A percentile compares a stretch with the other conserved stretches of the same genome.
Conservation (phyloP, 306 rosid genomes). For the Lotus japonicus region DNA sequence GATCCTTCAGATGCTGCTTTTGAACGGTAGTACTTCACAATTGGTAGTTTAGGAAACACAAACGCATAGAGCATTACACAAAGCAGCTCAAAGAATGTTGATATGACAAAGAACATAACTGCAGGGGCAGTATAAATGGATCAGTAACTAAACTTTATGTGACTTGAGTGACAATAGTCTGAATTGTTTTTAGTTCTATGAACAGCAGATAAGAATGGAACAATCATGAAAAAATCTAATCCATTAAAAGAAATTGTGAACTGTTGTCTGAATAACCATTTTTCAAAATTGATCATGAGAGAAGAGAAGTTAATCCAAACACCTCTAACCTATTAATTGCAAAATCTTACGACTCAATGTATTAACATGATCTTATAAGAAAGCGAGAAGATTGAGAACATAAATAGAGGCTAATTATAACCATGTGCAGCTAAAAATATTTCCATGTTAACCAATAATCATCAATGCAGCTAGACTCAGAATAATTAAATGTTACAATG, state of each 20-base stretch:
- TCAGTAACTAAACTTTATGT: neutral
- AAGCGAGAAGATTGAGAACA: neutral
- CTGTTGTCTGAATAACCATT: neutral
- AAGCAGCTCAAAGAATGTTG: slow-evolving; percentile 59
- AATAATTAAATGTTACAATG: neutral
- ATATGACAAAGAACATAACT: slow-evolving; percentile 75
- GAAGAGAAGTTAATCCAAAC: too few relatives aligned
- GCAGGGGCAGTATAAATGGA: slow-evolving; percentile 26
- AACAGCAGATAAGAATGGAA: neutral
- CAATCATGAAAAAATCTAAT: neutral
- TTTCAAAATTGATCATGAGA: too few relatives aligned
- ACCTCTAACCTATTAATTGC: too few relatives aligned
- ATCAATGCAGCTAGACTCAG: neutral
- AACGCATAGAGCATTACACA: slow-evolving; percentile 64
- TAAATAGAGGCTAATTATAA: neutral
- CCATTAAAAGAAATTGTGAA: neutral
- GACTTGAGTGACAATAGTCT: neutral
- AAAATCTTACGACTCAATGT: too few relatives aligned
- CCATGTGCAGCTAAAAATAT: neutral
- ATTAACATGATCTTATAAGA: too few relatives aligned
- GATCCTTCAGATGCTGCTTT: slow-evolving; percentile 87
- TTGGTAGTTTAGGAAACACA: slow-evolving; percentile 64
- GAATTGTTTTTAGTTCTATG: neutral
- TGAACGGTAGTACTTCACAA: slow-evolving; percentile 75
- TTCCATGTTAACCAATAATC: neutral